These are phyloP conservation scores for Metschnikowia proteae DNA, from an alignment of 805 yeast genomes.

Conservation along the genomic window DNA sequence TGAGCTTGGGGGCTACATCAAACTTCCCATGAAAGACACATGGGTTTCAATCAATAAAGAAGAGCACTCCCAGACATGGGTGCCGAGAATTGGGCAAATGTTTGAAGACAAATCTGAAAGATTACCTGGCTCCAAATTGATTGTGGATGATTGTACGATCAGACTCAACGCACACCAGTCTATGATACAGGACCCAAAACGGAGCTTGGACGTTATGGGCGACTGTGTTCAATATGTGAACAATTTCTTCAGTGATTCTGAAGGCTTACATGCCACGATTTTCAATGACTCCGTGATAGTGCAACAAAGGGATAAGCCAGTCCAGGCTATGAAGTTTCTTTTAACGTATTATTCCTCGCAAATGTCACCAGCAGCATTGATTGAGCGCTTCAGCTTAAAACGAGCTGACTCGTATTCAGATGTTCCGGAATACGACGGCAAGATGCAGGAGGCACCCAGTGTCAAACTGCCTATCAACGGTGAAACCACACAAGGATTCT, in stretches of 20 bases:
- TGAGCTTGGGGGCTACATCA: conserved; percentile 83
- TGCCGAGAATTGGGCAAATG: conserved; percentile 51
- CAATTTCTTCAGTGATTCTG: conserved; percentile 54
- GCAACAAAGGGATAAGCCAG: conserved; percentile 58
- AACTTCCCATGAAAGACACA: conserved; percentile 43
- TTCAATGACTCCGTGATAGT: conserved; percentile 67
- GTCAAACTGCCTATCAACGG: conserved; percentile 10
- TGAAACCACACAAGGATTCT: conserved; percentile 13
- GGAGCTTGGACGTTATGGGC: conserved; percentile 69
- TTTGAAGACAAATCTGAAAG: conserved; percentile 66
- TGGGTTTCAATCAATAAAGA: conserved; percentile 67
- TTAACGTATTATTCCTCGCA: conserved; percentile 31
- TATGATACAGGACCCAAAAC: conserved; percentile 54
- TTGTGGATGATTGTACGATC: conserved; percentile 71
- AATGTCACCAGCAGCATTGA: conserved; percentile 17
- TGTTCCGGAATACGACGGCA: background rate
- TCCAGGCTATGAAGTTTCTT: conserved; percentile 54
- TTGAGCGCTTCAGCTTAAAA: conserved; percentile 25
- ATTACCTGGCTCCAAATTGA: conserved; percentile 72
- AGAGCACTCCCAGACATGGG: conserved; percentile 48
- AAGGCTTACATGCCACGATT: conserved; percentile 67
- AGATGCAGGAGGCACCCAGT: background rate
- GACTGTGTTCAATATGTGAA: conserved; percentile 83
- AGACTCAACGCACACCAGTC: conserved; percentile 72
- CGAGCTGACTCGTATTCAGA: conserved; percentile 15